Evolutionary conservation across 2,329 filamentous ascomycete species (phyloP).

Genomic region (Lachnellula cervina): DNA sequence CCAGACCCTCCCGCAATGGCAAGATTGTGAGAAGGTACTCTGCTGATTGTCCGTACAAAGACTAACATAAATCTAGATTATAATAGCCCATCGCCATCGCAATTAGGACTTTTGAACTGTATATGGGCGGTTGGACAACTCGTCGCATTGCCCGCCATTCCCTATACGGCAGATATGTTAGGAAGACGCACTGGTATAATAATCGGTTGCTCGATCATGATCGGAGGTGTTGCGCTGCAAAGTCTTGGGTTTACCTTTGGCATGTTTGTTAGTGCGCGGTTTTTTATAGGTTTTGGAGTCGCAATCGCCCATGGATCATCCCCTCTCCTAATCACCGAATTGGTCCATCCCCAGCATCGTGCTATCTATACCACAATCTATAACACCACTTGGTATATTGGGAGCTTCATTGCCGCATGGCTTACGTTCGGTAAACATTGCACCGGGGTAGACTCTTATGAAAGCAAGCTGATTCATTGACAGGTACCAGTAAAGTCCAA

Average conservation of each 20-base stretch:
- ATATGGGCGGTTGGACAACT: conserved; percentile 44
- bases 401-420: conserved; percentile 44
- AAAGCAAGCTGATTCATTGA: conserved; percentile 1
- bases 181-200: conserved; percentile 43
- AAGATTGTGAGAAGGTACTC: conserved; percentile 29
- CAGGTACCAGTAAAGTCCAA: conserved; percentile 34
- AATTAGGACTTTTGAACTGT: conserved; percentile 38
- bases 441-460: conserved; percentile 1
- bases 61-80: conserved; percentile 6
- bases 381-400: conserved; percentile 39
- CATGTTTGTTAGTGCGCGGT: conserved; percentile 39
- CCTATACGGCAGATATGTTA: conserved; percentile 42
- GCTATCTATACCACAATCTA: conserved; percentile 41
- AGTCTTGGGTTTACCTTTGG: conserved; percentile 34
- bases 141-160: conserved; percentile 40
- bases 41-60: conserved; percentile 24
- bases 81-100: conserved; percentile 9
- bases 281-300: conserved; percentile 32
- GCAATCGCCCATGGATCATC: conserved; percentile 21
- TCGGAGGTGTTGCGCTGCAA: conserved; percentile 39
- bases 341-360: conserved; percentile 43
- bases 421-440: conserved; percentile 36
- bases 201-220: conserved; percentile 40
- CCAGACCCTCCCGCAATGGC: conserved; percentile 40
- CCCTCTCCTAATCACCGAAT: conserved; percentile 38